Conservation (phyloP, 2,329 filamentous ascomycete genomes). For the Leptosphaerulina australis region DNA sequence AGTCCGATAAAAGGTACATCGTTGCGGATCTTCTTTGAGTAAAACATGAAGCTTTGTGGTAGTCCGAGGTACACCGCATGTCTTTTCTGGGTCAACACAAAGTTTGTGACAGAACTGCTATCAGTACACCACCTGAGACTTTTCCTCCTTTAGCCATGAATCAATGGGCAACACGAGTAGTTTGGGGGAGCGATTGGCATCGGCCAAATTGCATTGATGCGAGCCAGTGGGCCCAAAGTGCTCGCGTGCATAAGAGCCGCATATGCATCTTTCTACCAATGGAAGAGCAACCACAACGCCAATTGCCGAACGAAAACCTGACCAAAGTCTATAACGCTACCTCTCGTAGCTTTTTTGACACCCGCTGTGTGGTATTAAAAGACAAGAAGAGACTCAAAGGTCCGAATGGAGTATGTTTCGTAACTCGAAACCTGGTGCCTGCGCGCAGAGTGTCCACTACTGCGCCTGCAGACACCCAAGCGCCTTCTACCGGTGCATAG, state of each 20-base stretch:
- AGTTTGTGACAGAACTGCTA: too few relatives aligned
- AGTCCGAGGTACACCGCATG: too few relatives aligned
- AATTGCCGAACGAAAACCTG: constrained; percentile 24
- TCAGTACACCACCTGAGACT: too few relatives aligned
- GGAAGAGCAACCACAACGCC: constrained; percentile 45
- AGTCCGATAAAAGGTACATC: too few relatives aligned
- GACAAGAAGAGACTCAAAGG: constrained; percentile 21
- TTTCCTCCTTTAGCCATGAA: too few relatives aligned
- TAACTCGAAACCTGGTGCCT: constrained; percentile 13
- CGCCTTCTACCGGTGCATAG: constrained; percentile 51
- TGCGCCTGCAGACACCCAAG: constrained; percentile 19
- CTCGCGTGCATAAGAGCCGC: constrained; percentile 32
- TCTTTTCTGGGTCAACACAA: too few relatives aligned
- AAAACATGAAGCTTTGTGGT: too few relatives aligned
- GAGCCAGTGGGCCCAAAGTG: constrained; percentile 29
- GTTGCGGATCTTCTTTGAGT: too few relatives aligned
- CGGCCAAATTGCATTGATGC: constrained; percentile 36
- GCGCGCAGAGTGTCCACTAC: constrained; percentile 14
- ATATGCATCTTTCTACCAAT: constrained; percentile 43
- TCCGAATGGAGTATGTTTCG: constrained; percentile 15
- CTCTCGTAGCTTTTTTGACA: constrained; percentile 36
- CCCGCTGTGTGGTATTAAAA: constrained; percentile 41
- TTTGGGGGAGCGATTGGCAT: constrained; percentile 24
- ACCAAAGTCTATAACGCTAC: constrained; percentile 34
- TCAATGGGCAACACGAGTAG: too few relatives aligned